Base-by-base conservation (phyloP, 2,329 filamentous ascomycete genomes). In the Trichophyton mentagrophytes region DNA sequence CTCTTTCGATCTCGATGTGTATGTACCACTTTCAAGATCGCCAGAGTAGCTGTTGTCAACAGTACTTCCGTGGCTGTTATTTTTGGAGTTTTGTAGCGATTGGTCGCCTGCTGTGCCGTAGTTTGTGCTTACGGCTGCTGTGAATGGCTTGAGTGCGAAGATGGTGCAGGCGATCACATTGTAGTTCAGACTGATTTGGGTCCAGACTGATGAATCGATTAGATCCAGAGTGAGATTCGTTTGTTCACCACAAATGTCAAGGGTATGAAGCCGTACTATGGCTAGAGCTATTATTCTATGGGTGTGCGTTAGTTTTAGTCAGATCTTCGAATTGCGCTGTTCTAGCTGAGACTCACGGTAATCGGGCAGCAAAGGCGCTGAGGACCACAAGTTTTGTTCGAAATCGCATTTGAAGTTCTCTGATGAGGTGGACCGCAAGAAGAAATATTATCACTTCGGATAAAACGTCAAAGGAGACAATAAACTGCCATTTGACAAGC, bases 81-180 rank as follows among this genome's bases (percentile, higher is more conserved):
- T 69, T 0, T 60, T 63, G 27, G 65, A 66, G 44, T 65, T 67
- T 60, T 65, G 69, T 3, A 60, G 33, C 20, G 58, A 36, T 3
- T 68, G 67, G 51, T 71, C 68, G 0, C 71, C 71, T 3, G 70
- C 70, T 4, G 68, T 72, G 3, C 71, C 71, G 42, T 73, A 73
- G 38, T 71, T 70, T 1, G 70, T 73, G 57, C 70, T 72, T 8
- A 73, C 70, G 6, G 71, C 71, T 7, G 67, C 67, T 66, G 74
- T 71, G 60, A 75, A 74, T 0, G 71, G 70, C 0, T 71, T 67
- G 1, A 75, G 67, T 58, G 67, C 71, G 63, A 74, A 73, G 6
- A 71, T 66, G 9, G 71, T 73, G 65, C 71, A 73, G 13, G 72
- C 69, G 27, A 73, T 66, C 6, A 74, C 67, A 57, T 70, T 67